Evolutionary conservation across 106 monocot species (phyloP), one percentile per base, ranked within the genome.

Genomic region (Acanthochlamys bracteata): DNA sequence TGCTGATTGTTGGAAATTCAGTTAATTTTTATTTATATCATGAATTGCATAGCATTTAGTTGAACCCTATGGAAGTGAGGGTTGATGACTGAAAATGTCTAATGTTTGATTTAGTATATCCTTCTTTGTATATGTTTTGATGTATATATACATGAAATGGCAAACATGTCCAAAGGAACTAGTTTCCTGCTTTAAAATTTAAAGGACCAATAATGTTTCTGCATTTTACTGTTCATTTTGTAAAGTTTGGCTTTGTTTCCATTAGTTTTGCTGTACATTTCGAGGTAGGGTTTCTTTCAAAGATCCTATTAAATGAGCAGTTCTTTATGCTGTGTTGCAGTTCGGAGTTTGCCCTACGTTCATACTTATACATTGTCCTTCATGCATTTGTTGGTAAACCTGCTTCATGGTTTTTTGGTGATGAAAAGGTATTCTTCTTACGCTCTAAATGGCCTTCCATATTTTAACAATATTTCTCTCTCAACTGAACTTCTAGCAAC

Each of bases 301-400:
- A 14, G 1, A 49, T 49, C 49, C 17, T 2, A 4, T 49, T 49
- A 9, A 33, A 33, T 33, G 33, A 33, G 6, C 6, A 33, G 1
- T 33, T 3, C 33, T 33, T 13, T 40, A 7, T 60, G 22, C 41
- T 64, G 13, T 59, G 20, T 74, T 82, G 79, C 89, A 99, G 98
- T 60, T 88, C 92, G 12, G 81, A 74, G 63, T 99, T 99, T 74
- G 78, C 89, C 25, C 76, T 98, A 17, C 60, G 98, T 16, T 92
- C 98, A 20, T 92, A 99, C 72, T 57, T 99, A 25, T 99, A 99
- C 68, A 73, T 99, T 25, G 65, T 92, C 59, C 61, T 99, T 74
- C 98, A 99, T 74, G 77, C 77, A 43, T 56, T 89, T 24, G 83
- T 84, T 24, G 98, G 88, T 75, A 74, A 65, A 69, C 98, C 98